A percentile compares a stretch with the other conserved stretches of the same genome.
phyloP scores from a whole-genome alignment of 1,139 yeast species.

The Yamadazyma triangularis region DNA sequence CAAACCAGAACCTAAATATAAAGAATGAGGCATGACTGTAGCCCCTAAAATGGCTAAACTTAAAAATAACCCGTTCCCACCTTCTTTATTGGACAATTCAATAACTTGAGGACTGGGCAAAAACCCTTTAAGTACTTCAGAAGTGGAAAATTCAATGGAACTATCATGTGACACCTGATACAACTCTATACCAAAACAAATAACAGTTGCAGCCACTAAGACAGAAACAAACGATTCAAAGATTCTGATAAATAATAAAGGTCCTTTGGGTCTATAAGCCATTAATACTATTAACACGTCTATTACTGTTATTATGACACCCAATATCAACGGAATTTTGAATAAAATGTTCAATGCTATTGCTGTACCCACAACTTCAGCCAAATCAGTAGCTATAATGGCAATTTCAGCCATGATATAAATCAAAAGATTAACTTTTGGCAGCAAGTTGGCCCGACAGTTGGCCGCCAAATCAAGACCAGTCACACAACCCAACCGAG shows the following conservation, averaged over 20 bases:
- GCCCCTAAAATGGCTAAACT: slow-evolving; percentile 94
- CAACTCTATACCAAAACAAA: slow-evolving; percentile 80
- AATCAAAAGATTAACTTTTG: slow-evolving; percentile 53
- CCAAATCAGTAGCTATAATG: slow-evolving; percentile 87
- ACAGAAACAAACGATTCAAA: slow-evolving; percentile 80
- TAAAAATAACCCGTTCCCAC: slow-evolving; percentile 69
- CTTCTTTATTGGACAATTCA: slow-evolving; percentile 53
- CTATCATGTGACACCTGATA: slow-evolving; percentile 56
- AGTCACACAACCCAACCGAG: slow-evolving; percentile 85
- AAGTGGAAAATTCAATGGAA: slow-evolving; percentile 45
- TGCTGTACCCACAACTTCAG: slow-evolving; percentile 93
- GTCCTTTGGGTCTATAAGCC: slow-evolving; percentile 88
- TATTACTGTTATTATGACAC: slow-evolving; percentile 76
- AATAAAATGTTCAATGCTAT: slow-evolving; percentile 81
- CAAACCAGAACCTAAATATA: slow-evolving; percentile 87
- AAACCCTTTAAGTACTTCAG: slow-evolving; percentile 64
- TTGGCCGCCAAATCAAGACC: slow-evolving; percentile 87
- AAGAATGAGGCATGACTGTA: slow-evolving; percentile 96
- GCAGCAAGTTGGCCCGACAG: slow-evolving; percentile 72
- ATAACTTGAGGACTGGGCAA: slow-evolving; percentile 72
- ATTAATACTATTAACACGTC: slow-evolving; percentile 82
- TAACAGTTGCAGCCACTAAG: slow-evolving; percentile 76
- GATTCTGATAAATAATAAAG: slow-evolving; percentile 69
- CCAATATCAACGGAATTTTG: slow-evolving; percentile 68
- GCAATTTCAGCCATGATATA: slow-evolving; percentile 82